These are phyloP conservation scores for Boletus huronensis DNA, from an alignment of 768 basidiomycete species.

Conservation along the genomic window DNA sequence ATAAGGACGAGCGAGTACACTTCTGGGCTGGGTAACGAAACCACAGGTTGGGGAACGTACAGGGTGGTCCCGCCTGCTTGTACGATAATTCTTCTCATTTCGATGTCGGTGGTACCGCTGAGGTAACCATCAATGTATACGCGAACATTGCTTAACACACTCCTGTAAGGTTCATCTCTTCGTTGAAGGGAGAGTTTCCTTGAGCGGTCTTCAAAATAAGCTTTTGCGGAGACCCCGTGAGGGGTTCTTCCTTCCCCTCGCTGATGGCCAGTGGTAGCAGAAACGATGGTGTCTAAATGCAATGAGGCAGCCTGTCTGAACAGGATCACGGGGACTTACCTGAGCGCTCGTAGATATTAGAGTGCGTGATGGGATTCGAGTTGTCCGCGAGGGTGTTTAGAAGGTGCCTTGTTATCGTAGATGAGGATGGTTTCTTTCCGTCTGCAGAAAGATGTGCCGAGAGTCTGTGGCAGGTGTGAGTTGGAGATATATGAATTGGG, in stretches of 20 bases:
- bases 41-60: constrained; percentile 39
- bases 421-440: constrained; percentile 35
- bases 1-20: not conserved
- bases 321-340: constrained; percentile 37
- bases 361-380: constrained; percentile 78
- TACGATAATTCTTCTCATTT: constrained; percentile 68
- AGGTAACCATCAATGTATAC: constrained; percentile 74
- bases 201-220: constrained; percentile 42
- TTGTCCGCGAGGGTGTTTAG: constrained; percentile 57
- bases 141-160: constrained; percentile 42
- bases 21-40: not conserved
- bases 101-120: constrained; percentile 69
- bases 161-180: constrained; percentile 10
- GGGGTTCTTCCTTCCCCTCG: constrained; percentile 43
- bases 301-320: not conserved
- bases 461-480: constrained; percentile 18
- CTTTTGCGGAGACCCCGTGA: constrained; percentile 26
- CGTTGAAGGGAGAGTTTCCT: constrained; percentile 42
- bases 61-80: constrained; percentile 62
- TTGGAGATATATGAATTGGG: not conserved
- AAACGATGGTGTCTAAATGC: constrained; percentile 53
- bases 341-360: constrained; percentile 57
- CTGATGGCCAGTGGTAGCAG: constrained; percentile 69
- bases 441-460: constrained; percentile 31
- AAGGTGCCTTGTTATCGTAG: constrained; percentile 55